A percentile compares a stretch with the other conserved stretches of the same genome.
Evolutionary conservation across 768 basidiomycete genomes (phyloP).

Genomic region (Kwoniella newhampshirensis): DNA sequence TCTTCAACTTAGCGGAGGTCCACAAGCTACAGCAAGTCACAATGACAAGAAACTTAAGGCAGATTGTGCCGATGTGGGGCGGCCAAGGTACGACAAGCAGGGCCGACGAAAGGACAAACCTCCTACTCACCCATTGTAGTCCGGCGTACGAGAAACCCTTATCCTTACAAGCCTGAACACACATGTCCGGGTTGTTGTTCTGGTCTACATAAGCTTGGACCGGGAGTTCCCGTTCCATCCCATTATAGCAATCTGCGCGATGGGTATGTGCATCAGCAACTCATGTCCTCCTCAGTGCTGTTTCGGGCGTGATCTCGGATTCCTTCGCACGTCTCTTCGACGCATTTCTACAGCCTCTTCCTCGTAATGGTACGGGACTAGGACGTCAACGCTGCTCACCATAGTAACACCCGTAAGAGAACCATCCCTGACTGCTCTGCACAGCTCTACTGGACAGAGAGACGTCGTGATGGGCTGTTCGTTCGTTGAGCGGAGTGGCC

Average conservation of each 20-base stretch:
- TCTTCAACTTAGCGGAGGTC: too few species aligned
- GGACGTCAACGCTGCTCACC: conserved; percentile 10
- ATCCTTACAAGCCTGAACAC: conserved; percentile 19
- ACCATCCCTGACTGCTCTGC: conserved; percentile 25
- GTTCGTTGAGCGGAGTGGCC: conserved; percentile 11
- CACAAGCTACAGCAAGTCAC: too few species aligned
- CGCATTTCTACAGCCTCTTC: too few species aligned
- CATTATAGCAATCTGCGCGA: conserved; percentile 26
- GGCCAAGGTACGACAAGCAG: background rate
- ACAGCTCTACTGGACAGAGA: conserved; percentile 13
- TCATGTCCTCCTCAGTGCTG: too few species aligned
- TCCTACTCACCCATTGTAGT: conserved; percentile 26
- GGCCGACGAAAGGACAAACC: background rate
- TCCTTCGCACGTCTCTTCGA: too few species aligned
- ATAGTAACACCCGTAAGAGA: conserved; percentile 31
- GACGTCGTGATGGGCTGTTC: conserved; percentile 1
- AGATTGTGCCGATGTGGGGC: too few species aligned
- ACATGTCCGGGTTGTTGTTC: conserved; percentile 26
- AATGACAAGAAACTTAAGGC: too few species aligned
- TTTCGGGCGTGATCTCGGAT: too few species aligned
- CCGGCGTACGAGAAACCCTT: conserved; percentile 24
- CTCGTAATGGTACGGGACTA: too few species aligned
- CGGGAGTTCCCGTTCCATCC: conserved; percentile 32
- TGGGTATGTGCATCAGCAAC: background rate
- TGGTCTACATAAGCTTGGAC: conserved; percentile 18